phyloP scores from a whole-genome alignment of 345 rosid species.

The Kandelia obovata region DNA sequence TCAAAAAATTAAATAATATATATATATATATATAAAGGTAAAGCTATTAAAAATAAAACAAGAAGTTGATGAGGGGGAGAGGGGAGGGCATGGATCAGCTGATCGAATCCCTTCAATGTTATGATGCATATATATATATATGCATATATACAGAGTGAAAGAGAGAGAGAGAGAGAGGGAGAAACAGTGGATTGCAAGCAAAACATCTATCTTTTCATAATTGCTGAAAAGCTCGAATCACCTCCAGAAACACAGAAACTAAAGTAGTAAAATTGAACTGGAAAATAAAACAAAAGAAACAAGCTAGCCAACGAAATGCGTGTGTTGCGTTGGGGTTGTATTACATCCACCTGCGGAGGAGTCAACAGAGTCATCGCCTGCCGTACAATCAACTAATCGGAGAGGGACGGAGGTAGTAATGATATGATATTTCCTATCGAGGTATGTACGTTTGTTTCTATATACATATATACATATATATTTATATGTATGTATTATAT shows the following conservation, averaged over 20 bases:
- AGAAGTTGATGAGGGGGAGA: neutral
- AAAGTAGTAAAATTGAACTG: neutral
- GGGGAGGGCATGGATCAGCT: slow-evolving; percentile 35
- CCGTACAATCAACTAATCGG: slow-evolving; percentile 28
- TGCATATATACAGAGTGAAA: no score
- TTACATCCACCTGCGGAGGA: slow-evolving; percentile 52
- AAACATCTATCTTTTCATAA: neutral
- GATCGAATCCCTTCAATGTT: slow-evolving; percentile 33
- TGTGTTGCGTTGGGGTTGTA: neutral
- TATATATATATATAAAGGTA: neutral
- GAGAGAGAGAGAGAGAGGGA: neutral
- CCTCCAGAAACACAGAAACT: neutral
- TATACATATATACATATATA: no score
- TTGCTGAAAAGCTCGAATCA: neutral
- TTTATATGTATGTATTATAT: no score
- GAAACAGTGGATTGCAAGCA: neutral
- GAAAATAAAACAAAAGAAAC: neutral
- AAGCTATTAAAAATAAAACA: neutral
- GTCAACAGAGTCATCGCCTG: slow-evolving; percentile 53
- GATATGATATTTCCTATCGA: no score
- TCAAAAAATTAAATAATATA: no score
- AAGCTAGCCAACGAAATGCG: neutral
- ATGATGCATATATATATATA: neutral
- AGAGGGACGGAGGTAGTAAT: neutral
- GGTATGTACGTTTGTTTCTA: no score